These are phyloP conservation scores for Silene uniflora DNA, from an alignment of 148 eudicot species.

Conservation along the genomic window DNA sequence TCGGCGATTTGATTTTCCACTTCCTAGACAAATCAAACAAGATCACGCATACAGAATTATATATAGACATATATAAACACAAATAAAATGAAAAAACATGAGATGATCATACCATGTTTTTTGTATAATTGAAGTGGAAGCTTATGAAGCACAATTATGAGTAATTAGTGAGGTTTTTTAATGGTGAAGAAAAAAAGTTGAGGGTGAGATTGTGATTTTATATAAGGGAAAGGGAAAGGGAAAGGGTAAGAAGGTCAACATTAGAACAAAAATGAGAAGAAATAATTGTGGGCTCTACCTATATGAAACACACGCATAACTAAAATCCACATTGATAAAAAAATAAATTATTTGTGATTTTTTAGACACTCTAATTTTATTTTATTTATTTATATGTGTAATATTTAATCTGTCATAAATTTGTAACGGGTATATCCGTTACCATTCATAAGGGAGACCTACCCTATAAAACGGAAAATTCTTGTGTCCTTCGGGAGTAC, in stretches of 20 bases:
- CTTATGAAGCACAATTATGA: constrained; percentile 6
- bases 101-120: constrained; percentile 9
- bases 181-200: constrained; percentile 7
- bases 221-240: constrained; percentile 1
- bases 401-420: too few species aligned
- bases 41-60: background rate
- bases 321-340: too few species aligned
- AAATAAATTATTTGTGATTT: too few species aligned
- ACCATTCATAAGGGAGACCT: too few species aligned
- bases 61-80: background rate
- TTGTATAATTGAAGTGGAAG: constrained; percentile 3
- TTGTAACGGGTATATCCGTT: too few species aligned
- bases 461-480: too few species aligned
- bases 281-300: background rate
- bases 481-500: too few species aligned
- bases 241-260: background rate
- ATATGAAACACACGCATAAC: background rate
- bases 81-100: too few species aligned
- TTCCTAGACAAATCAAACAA: constrained; percentile 25
- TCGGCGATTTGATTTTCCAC: constrained; percentile 23
- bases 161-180: background rate
- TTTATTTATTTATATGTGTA: too few species aligned
- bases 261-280: background rate
- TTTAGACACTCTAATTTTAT: too few species aligned
- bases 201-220: background rate